Percentiles rank a stretch among this genome's conserved stretches.
Evolutionary conservation across 1,284 basidiomycete genomes (phyloP).

Genomic region (Afroboletus lepidellus): DNA sequence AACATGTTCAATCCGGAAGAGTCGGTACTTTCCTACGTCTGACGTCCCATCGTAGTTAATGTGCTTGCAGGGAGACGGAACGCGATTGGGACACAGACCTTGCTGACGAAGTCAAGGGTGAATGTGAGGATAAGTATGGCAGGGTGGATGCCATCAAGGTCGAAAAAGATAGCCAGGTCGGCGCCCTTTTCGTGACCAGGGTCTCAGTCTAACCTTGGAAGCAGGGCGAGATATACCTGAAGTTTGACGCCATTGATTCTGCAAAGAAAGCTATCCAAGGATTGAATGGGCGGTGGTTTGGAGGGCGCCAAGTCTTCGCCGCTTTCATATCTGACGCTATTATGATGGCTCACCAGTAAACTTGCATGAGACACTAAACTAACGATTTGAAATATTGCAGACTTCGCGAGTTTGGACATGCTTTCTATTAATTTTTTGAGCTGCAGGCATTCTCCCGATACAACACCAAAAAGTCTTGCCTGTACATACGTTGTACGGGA

Average conservation of each 20-base stretch:
- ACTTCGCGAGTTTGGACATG: conserved; percentile 22
- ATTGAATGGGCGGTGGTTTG: conserved; percentile 94
- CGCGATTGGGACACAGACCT: conserved; percentile 96
- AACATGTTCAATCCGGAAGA: conserved; percentile 98
- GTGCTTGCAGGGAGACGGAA: conserved; percentile 78
- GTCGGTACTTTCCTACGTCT: conserved; percentile 43
- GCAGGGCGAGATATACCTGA: conserved; percentile 98
- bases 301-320: conserved; percentile 84
- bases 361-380: conserved; percentile 21
- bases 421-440: conserved; percentile 33
- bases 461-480: conserved; percentile 31
- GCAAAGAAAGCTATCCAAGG: conserved; percentile 86
- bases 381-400: conserved; percentile 30
- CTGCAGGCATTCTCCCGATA: conserved; percentile 32
- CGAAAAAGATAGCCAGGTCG: conserved; percentile 89
- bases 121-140: conserved; percentile 92
- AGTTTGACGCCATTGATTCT: conserved; percentile 77
- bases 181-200: conserved; percentile 18
- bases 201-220: conserved; percentile 1
- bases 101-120: conserved; percentile 92
- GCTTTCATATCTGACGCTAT: conserved; percentile 87
- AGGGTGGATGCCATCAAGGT: conserved; percentile 85
- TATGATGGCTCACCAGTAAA: conserved; percentile 85
- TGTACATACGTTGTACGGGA: conserved; percentile 35
- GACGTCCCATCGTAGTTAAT: conserved; percentile 9